Base-by-base conservation (phyloP, 2,329 filamentous ascomycete genomes). In the Sarocladiaceae sp. region DNA sequence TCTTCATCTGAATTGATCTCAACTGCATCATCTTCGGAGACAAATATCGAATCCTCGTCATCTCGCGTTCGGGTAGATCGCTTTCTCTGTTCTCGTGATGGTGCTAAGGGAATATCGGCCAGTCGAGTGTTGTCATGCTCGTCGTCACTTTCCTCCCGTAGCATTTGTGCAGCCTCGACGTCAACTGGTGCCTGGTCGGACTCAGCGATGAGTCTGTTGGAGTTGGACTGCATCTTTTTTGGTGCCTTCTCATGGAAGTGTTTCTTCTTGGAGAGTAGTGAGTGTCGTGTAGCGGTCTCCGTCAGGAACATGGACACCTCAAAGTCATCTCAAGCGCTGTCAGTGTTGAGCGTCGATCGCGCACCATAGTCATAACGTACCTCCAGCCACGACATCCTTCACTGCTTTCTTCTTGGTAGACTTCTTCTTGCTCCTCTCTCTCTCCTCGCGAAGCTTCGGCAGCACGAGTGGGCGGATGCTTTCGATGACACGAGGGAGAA, bases 321-420 rank as follows among this genome's bases (percentile, higher is more conserved):
- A 59, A 96, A 98, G 53, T 95, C 91, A 63, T 96, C 91, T 43
- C n/a, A n/a, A n/a, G n/a, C n/a, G n/a, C n/a, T n/a, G n/a, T n/a
- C n/a, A n/a, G n/a, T n/a, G n/a, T n/a, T n/a, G n/a, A n/a, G n/a
- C n/a, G n/a, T n/a, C n/a, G n/a, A n/a, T n/a, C n/a, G n/a, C n/a
- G n/a, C n/a, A n/a, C n/a, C n/a, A n/a, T 16, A 43, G 42, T 60
- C 73, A 49, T 6, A 11, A 19, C 16, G 23, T 63, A 91, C 89
- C 89, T 73, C 86, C 73, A 10, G 79, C 72, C 13, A 96, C 80
- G 1, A 95, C 83, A 72, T 97, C 93, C 63, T 95, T 95, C 53
- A 95, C 85, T 1, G 74, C 75, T 54, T 85, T 85, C 64, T 86
- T 89, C 52, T 83, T 83, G 52, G 68, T 69, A 58, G 68, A 69